Percentiles rank a stretch among this genome's conserved stretches.
phyloP scores from a whole-genome alignment of 306 rosid species.

The Cyclanthera cordifolia region DNA sequence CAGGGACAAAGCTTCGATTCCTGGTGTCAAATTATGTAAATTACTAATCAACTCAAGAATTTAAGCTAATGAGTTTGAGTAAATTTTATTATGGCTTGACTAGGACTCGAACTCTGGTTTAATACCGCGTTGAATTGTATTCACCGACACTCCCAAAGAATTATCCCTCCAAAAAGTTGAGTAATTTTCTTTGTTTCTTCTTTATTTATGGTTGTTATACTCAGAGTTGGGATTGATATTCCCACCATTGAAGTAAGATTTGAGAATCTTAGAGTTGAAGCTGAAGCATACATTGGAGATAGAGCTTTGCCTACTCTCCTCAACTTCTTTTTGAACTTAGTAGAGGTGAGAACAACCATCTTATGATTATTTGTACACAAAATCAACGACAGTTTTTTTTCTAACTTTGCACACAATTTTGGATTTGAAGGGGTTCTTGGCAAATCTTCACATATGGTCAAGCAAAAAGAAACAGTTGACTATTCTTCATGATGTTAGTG shows the following conservation, averaged over 20 bases:
- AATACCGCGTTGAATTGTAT: no score
- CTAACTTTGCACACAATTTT: background rate
- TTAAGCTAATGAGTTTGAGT: no score
- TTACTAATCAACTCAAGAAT: no score
- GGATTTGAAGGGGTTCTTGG: constrained; percentile 21
- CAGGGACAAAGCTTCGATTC: no score
- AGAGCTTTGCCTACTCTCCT: constrained; percentile 19
- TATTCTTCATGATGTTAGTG: constrained; percentile 25
- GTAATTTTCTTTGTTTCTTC: constrained; percentile 1
- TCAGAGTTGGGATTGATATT: constrained; percentile 17
- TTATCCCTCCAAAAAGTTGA: background rate
- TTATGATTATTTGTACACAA: background rate
- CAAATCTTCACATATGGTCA: constrained; percentile 15
- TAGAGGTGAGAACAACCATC: constrained; percentile 6
- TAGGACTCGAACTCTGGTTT: no score
- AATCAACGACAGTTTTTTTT: background rate
- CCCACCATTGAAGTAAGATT: constrained; percentile 17
- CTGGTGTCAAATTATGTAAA: no score
- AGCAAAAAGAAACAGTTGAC: constrained; percentile 23
- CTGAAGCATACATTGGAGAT: constrained; percentile 13
- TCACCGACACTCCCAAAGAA: no score
- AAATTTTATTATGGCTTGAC: no score
- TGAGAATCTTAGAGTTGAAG: constrained; percentile 17
- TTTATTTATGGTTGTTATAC: background rate
- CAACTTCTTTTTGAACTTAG: constrained; percentile 10